Evolutionary conservation across 768 basidiomycete genomes (phyloP), one percentile per base, ranked within the genome.

Genomic region (Candolleomyces aberdarensis): DNA sequence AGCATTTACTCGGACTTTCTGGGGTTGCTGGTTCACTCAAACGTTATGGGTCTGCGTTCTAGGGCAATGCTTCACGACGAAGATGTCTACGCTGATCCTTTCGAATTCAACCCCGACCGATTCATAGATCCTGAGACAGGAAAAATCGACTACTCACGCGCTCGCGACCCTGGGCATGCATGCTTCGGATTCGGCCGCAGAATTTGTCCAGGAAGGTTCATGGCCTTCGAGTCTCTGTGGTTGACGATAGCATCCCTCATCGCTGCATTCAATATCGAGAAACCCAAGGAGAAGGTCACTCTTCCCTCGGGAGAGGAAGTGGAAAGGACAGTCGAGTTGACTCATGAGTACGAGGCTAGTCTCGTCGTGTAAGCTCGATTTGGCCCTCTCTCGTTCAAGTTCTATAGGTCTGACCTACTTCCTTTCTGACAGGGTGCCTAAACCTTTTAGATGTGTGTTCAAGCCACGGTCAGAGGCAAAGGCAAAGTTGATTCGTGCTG

Each of bases 11-110:
- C 36, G 36, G 36, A 11, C 36, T 8, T 36, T 36, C 36, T 11
- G 11, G 1, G 36, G 6, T 11, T 36, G 1, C 36, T 36, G 36
- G 11, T 1, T 8, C 8, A 36, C 5, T 36, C 2, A 67, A 36
- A 41, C 31, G 13, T 20, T 10, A 54, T 0, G 5, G 8, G 3
- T 49, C 32, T 29, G 59, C 44, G 8, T n/a, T 40, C 17, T 31
- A 80, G 80, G 80, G 74, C 75, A 1, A 74, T 82, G 56, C 71
- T 76, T 1, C 77, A 74, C 52, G 71, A 83, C 41, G 74, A 76
- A 52, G 56, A 63, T 9, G 68, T 66, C 32, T 80, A 77, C 62
- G 74, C 75, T 1, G 76, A 80, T 48, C 77, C 80, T 13, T 70
- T 71, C 50, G 63, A 47, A 1, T 80, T 81, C 65, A 75, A 73